Base-by-base conservation (phyloP, 2,329 filamentous ascomycete genomes). In the Aspergillus niger region DNA sequence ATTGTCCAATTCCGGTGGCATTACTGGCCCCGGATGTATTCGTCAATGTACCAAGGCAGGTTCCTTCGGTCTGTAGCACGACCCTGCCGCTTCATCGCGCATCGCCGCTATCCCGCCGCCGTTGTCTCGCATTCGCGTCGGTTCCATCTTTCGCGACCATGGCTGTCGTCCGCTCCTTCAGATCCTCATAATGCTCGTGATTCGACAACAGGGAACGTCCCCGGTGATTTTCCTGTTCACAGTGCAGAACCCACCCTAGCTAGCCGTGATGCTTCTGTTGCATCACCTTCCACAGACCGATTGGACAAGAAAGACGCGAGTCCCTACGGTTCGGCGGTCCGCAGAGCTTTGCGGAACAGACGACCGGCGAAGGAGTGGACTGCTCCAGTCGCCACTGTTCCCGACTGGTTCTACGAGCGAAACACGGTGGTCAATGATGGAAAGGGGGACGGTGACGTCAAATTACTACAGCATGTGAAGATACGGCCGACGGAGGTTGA, bases 321-420 rank as follows among this genome's bases (percentile, higher is more conserved):
- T 24, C 75, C 75, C 5, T 79, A 79, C 64, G 76, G 77, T 1
- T 78, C 76, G 44, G 76, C 72, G 6, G 58, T 76, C 41, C 76
- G 77, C 32, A 71, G 77, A 53, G 72, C 74, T 11, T 72, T 76
- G 69, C 73, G 76, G 51, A 77, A 76, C 52, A 69, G 65, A 50
- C 74, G 69, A 59, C 54, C 64, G 1, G 53, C 64, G 5, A 65
- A 68, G 20, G 67, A 73, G 32, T 59, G 50, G 38, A 48, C 59
- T 7, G 49, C 68, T 2, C 65, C 67, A 3, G 60, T 60, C 5
- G 66, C 71, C 5, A 69, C 66, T 2, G 66, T 79, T 22, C 77
- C 77, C 1, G 60, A 69, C 5, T 79, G 77, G 77, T 78, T 79
- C 50, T 65, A 69, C 20, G 70, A 76, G 51, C 68, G 69, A 13